Base-by-base conservation (phyloP, 1,284 basidiomycete species). In the Golubevia pallescens region DNA sequence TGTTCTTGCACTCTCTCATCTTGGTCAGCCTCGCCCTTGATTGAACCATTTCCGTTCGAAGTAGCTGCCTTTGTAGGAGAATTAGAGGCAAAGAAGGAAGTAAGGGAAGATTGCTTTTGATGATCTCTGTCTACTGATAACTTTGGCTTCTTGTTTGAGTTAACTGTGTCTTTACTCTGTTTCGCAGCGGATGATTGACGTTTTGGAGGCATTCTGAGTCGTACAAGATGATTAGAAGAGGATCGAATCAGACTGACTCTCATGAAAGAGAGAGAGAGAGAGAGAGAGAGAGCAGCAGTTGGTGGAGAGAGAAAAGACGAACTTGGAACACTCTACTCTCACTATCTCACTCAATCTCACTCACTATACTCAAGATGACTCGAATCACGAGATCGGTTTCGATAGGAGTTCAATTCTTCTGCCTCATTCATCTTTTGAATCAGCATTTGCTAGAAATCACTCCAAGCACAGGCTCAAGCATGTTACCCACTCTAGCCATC, bases 401-500 rank as follows among this genome's bases (percentile, higher is more conserved):
- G 10, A 10, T 38, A 38, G 34, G 34, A 8, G 59, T 62, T 6
- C 76, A 80, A 61, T 54, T 77, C 3, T 64, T 66, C 7, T 78
- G 76, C n/a, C 8, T 69, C 0, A 62, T 67, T 2, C 76, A 78
- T 57, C 48, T 78, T 20, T 60, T 80, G 54, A 70, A 73, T 65
- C 68, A 74, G 54, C 71, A 78, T 58, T 65, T 78, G 13, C 67
- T 77, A 21, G 74, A 80, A 55, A 65, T 80, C 13, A 69, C 74
- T 19, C 60, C 54, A 24, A 72, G 72, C 23, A 75, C 68, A 7
- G 81, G 81, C 10, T 66, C 77, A 1, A 77, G 75, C 3, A 84
- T 84, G 81, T 63, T 84, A 34, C 81, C 81, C 2, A 84, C 81
- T 3, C 58, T 84, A 0, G 73, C 78, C 2, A 53, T 63, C 0